Conservation (phyloP, 2,329 filamentous ascomycete genomes). For the Ceratocystiopsis minuta region DNA sequence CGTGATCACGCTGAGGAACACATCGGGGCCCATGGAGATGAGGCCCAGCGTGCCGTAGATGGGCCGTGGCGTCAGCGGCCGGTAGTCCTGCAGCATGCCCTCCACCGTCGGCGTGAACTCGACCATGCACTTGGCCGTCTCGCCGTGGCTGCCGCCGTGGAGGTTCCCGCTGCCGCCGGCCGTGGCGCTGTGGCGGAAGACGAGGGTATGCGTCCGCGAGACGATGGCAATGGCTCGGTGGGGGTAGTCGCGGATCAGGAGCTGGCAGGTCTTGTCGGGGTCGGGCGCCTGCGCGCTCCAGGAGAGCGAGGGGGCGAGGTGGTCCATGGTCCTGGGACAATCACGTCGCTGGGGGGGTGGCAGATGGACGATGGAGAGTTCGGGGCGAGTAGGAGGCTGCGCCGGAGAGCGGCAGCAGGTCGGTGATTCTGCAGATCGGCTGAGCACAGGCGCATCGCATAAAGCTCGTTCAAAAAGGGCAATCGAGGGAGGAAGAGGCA, state of each 20-base stretch:
- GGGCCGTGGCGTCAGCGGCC: slow-evolving; percentile 51
- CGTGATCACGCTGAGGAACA: slow-evolving; percentile 83
- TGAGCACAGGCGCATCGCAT: too few species aligned
- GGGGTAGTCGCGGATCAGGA: slow-evolving; percentile 73
- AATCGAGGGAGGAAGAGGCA: too few species aligned
- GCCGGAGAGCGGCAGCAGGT: too few species aligned
- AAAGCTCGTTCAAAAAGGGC: too few species aligned
- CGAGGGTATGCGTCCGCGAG: slow-evolving; percentile 60
- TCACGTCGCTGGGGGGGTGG: too few species aligned
- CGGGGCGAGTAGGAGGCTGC: too few species aligned
- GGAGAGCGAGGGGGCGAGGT: slow-evolving; percentile 18
- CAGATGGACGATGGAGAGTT: too few species aligned
- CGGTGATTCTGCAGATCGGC: too few species aligned
- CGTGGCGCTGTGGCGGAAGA: slow-evolving; percentile 61
- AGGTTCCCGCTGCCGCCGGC: slow-evolving; percentile 29
- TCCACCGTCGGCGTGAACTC: slow-evolving; percentile 55
- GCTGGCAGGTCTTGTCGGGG: slow-evolving; percentile 48
- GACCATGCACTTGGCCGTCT: slow-evolving; percentile 57
- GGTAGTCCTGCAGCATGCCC: slow-evolving; percentile 57
- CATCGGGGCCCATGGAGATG: slow-evolving; percentile 65
- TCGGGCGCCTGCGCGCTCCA: slow-evolving; percentile 30
- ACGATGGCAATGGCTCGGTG: slow-evolving; percentile 76
- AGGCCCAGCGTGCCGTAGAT: slow-evolving; percentile 77
- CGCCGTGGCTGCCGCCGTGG: slow-evolving; percentile 27
- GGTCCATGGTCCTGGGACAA: slow-evolving; percentile 24